Evolutionary conservation across 371 early-diverging fungal species (phyloP).

Genomic region (Blastocladiella emersonii): DNA sequence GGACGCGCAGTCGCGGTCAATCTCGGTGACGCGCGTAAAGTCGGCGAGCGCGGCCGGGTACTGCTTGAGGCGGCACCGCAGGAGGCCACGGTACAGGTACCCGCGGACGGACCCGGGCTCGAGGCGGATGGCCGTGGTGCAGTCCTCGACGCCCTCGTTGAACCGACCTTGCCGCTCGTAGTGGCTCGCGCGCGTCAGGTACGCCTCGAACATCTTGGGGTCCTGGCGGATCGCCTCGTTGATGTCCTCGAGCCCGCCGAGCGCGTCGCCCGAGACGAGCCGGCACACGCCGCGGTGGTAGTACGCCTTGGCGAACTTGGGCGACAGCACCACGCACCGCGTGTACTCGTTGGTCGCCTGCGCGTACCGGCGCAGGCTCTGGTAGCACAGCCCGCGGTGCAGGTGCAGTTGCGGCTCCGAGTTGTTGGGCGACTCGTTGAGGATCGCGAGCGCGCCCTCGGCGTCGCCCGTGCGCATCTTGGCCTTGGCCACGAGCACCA

Average conservation of each 20-base stretch:
- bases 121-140: conserved; percentile 25
- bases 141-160: conserved; percentile 30
- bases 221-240: not conserved
- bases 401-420: conserved; percentile 29
- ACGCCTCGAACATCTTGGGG: conserved; percentile 27
- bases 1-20: conserved; percentile 27
- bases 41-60: conserved; percentile 23
- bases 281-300: conserved; percentile 32
- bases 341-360: conserved; percentile 24
- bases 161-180: conserved; percentile 19
- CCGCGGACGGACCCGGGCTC: conserved; percentile 32
- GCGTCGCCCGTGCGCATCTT: conserved; percentile 24
- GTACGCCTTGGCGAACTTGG: conserved; percentile 28
- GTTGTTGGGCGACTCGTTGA: conserved; percentile 5
- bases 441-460: conserved; percentile 12
- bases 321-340: conserved; percentile 18
- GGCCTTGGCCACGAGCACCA: conserved; percentile 29
- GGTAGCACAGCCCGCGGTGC: conserved; percentile 31
- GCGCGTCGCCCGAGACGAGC: conserved; percentile 16
- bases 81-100: conserved; percentile 26
- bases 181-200: conserved; percentile 25
- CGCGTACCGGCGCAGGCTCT: conserved; percentile 20
- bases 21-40: conserved; percentile 23
- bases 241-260: conserved; percentile 20
- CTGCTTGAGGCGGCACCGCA: conserved; percentile 25